Evolutionary conservation across 2,329 filamentous ascomycete species (phyloP), one percentile per base, ranked within the genome.

Genomic region (Penicillium sp.): DNA sequence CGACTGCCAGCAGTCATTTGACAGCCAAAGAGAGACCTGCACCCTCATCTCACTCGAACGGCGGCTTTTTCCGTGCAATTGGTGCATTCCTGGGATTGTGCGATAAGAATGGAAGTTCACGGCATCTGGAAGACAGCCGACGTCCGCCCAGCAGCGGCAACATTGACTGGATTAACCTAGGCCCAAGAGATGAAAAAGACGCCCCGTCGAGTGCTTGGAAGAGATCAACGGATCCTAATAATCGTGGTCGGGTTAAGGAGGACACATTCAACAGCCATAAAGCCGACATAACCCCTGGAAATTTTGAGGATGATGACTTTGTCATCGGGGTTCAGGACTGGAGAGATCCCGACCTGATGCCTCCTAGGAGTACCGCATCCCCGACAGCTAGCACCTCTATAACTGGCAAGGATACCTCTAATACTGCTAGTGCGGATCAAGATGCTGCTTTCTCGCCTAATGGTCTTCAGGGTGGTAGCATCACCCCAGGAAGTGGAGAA

Each of bases 301-400:
- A 63, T 38, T 55, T 63, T 11, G 75, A 75, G 60, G 69, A 77
- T 44, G 87, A 91, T 69, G 84, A 82, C 54, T 93, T 92, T 69
- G 82, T 89, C 42, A 92, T 93, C 65, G 90, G 89, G n/a, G 85
- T 91, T 12, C 88, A 94, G 62, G 90, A 94, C 69, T 93, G 90
- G 90, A 83, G 89, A 62, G 90, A 94, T 69, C 88, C 89, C 6
- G 89, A 91, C 69, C 76, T 91, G 17, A 78, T 90, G 22, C 80
- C 79, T 2, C 69, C 75, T 37, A 72, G 73, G 46, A 67, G 61
- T 55, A 70, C 61, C 35, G 53, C 59, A 28, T 56, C 61, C 22
- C 56, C 59, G 17, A 61, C 57, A n/a, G 62, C 63, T 38, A 74
- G 59, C 56, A 62, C 57, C 25, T 51, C 60, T 30, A 48, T 49